phyloP scores from a whole-genome alignment of 805 yeast species.

The Phaffomyces thermotolerans region DNA sequence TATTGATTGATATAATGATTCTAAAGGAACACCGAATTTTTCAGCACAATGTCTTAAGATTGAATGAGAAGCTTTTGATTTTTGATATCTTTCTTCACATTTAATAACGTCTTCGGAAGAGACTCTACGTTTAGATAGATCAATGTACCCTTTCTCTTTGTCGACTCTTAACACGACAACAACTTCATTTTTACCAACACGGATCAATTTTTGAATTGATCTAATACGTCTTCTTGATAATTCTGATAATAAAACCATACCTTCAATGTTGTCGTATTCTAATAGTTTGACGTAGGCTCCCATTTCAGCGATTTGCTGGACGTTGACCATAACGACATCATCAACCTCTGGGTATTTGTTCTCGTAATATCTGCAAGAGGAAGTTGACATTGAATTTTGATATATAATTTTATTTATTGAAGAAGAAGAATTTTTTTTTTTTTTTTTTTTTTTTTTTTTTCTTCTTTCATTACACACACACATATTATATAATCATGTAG shows the following conservation, averaged over 20 bases:
- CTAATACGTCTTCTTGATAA: conserved; percentile 97
- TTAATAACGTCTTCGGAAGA: conserved; percentile 95
- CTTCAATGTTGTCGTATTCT: conserved; percentile 97
- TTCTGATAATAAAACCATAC: conserved; percentile 94
- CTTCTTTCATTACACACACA: too few relatives aligned
- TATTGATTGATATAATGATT: conserved; percentile 74
- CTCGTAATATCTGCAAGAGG: conserved; percentile 94
- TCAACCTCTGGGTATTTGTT: conserved; percentile 98
- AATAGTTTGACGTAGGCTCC: conserved; percentile 95
- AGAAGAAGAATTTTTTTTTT: too few relatives aligned
- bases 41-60: conserved; percentile 98
- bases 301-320: conserved; percentile 98
- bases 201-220: conserved; percentile 92
- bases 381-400: conserved; percentile 77
- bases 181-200: conserved; percentile 98
- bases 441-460: too few relatives aligned
- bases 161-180: conserved; percentile 97
- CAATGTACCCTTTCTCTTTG: conserved; percentile 97
- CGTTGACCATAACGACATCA: conserved; percentile 98
- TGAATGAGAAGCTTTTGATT: conserved; percentile 97
- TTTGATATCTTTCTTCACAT: conserved; percentile 96
- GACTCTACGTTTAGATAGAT: conserved; percentile 94
- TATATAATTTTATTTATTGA: too few relatives aligned
- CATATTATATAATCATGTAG: too few relatives aligned
- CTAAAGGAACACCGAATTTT: conserved; percentile 83